phyloP scores from a whole-genome alignment of 1,284 basidiomycete species.

The Trichosporon sp. region DNA sequence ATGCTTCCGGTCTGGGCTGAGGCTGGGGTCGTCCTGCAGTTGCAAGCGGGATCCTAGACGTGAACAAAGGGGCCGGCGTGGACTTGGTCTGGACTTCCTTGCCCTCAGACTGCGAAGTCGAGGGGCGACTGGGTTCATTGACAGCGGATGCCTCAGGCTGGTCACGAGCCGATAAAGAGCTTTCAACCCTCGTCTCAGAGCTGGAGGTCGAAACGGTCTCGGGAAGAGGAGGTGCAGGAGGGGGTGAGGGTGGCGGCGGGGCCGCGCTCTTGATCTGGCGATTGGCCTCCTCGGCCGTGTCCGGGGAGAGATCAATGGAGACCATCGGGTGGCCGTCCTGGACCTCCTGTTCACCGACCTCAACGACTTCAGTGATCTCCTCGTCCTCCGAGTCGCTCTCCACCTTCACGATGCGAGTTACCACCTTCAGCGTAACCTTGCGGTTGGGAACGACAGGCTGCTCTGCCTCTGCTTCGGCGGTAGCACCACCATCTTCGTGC shows the following conservation, averaged over 20 bases:
- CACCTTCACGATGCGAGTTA: not conserved
- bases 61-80: not conserved
- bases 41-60: not conserved
- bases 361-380: not conserved
- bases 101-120: not conserved
- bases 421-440: slow-evolving; percentile 11
- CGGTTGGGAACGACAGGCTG: not conserved
- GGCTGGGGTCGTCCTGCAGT: not conserved
- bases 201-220: not conserved
- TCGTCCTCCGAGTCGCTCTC: slow-evolving; percentile 7
- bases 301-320: not conserved
- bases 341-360: not conserved
- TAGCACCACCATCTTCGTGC: not conserved
- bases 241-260: not conserved
- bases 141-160: not conserved
- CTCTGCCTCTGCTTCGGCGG: not conserved
- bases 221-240: not conserved
- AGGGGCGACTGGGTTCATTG: not conserved
- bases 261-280: not conserved
- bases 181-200: not conserved
- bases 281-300: not conserved
- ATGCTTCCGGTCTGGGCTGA: not conserved
- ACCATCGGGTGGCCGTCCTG: too few relatives aligned
- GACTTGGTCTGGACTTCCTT: not conserved
- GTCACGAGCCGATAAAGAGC: not conserved